Conservation (phyloP, 257 asterid species). For the Ilex asprella region DNA sequence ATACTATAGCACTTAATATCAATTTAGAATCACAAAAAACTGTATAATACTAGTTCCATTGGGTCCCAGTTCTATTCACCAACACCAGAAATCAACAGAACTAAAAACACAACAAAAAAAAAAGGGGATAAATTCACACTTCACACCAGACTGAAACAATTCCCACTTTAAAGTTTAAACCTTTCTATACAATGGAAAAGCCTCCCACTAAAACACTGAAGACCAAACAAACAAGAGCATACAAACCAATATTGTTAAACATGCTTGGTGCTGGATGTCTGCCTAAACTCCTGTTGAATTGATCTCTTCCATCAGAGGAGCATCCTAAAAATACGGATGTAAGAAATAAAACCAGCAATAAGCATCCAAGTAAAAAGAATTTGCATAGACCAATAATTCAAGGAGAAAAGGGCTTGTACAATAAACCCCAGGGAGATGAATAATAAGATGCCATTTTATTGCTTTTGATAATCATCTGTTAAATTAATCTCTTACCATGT, state of each 20-base stretch:
- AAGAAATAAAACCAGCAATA: background rate
- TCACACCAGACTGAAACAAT: constrained; percentile 30
- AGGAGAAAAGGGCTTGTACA: background rate
- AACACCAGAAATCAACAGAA: background rate
- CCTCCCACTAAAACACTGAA: constrained; percentile 25
- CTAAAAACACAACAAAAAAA: background rate
- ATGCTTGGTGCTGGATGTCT: background rate
- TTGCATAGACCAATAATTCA: background rate
- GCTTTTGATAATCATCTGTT: background rate
- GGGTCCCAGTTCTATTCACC: too few species aligned
- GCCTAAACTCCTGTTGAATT: constrained; percentile 32
- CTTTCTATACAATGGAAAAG: constrained; percentile 35
- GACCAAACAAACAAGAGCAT: constrained; percentile 18
- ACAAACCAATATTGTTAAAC: background rate
- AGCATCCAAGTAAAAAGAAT: background rate
- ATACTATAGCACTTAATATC: too few species aligned
- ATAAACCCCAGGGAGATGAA: background rate
- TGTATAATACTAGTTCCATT: too few species aligned
- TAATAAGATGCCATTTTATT: background rate
- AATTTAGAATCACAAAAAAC: too few species aligned
- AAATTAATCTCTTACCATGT: constrained; percentile 39
- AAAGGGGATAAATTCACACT: constrained; percentile 8
- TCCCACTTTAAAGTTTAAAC: constrained; percentile 11
- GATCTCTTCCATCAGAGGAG: constrained; percentile 33
- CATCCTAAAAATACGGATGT: constrained; percentile 24